These are phyloP conservation scores for Termitomyces sp. DNA, from an alignment of 768 basidiomycete species.

Conservation along the genomic window DNA sequence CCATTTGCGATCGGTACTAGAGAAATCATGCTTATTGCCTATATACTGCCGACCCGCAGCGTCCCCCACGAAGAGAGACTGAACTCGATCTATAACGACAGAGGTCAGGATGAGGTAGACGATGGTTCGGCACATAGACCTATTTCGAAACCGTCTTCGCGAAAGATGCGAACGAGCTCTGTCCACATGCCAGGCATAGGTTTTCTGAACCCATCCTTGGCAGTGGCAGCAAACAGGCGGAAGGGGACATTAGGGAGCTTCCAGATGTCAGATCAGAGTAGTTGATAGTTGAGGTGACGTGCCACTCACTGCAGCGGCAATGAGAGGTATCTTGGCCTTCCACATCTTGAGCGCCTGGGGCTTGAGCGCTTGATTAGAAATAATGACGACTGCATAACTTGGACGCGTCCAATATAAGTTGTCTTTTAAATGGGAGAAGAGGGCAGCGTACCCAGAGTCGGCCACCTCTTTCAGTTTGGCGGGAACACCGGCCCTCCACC, in stretches of 20 bases:
- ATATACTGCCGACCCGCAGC: conserved; percentile 72
- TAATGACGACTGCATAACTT: conserved; percentile 69
- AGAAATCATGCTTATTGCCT: conserved; percentile 56
- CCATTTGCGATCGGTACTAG: conserved; percentile 83
- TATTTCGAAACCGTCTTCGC: conserved; percentile 54
- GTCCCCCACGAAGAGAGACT: conserved; percentile 85
- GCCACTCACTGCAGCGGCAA: conserved; percentile 57
- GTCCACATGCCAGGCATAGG: conserved; percentile 88
- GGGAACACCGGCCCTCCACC: conserved; percentile 72
- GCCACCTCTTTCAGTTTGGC: conserved; percentile 57
- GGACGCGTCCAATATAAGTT: neutral
- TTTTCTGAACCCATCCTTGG: conserved; percentile 75
- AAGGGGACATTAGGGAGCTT: conserved; percentile 78
- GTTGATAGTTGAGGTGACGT: neutral
- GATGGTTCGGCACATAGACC: conserved; percentile 38
- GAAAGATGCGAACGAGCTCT: conserved; percentile 62
- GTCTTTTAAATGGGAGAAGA: neutral
- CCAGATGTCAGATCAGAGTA: neutral
- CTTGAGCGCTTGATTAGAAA: conserved; percentile 78
- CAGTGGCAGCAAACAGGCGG: conserved; percentile 72
- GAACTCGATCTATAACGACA: conserved; percentile 49
- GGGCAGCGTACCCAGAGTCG: conserved; percentile 51
- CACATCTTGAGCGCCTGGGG: conserved; percentile 50
- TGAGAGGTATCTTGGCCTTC: conserved; percentile 72
- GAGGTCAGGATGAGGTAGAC: conserved; percentile 8